Base-by-base conservation (phyloP, 1,284 basidiomycete genomes). In the Ceratobasidium papillatum region DNA sequence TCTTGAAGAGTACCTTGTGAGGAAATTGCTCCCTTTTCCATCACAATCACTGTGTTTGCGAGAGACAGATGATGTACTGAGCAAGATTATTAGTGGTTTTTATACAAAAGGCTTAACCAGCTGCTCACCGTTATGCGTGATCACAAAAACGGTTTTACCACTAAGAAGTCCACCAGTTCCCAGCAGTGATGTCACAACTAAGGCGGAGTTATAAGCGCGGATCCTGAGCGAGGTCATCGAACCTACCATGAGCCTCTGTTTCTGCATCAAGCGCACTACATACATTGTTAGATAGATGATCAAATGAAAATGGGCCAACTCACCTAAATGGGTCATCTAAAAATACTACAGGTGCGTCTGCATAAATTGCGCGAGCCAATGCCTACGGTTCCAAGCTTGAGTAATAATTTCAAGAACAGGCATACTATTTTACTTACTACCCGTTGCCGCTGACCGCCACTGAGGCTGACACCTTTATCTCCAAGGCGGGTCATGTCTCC, bases 141-240 rank as follows among this genome's bases (percentile, higher is more conserved):
- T 71, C 27, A 77, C 59, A 14, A 77, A 25, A 12, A 77, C 69
- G 8, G 74, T 77, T 17, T 34, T 25, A 11, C 49, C 58, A 4
- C 27, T 12, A 5, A 77, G 68, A 14, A 77, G 52, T 1, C 76
- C 76, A 5, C 14, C 25, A 7, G 74, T 17, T 19, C 74, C 76
- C 54, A 77, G 61, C 19, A 77, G 59, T 19, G 61, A 43, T 7
- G 72, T 43, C 22, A 75, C 75, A 25, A 77, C 76, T 62, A 34
- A 2, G 22, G 36, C 4, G n/a, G 74, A 32, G 19, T 74, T 58
- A 38, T 75, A 47, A 22, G 14, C 36, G 62, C 78, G 76, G 68
- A n/a, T n/a, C n/a, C n/a, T n/a, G n/a, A n/a, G n/a, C n/a, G n/a
- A n/a, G n/a, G n/a, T n/a, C n/a, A n/a, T n/a, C n/a, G n/a, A n/a